Conservation (phyloP, 2,329 filamentous ascomycete species). For the Cladosporium phlei region DNA sequence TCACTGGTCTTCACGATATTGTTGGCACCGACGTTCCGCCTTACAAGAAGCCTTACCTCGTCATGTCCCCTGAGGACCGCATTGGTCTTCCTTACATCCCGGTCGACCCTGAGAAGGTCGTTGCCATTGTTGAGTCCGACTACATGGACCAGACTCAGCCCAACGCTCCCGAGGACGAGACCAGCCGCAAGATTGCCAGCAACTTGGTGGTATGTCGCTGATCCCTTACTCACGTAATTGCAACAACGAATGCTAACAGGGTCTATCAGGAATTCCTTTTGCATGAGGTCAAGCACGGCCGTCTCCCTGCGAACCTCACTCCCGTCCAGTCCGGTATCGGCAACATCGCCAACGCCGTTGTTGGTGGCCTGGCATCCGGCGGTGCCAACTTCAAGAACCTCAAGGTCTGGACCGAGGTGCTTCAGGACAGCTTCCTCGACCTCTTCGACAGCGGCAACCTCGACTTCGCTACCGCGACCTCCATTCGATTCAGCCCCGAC, state of each 20-base stretch:
- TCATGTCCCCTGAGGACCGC: constrained; percentile 80
- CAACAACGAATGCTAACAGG: too few relatives aligned
- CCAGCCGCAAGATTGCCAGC: constrained; percentile 65
- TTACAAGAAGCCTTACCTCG: constrained; percentile 74
- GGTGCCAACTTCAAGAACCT: constrained; percentile 78
- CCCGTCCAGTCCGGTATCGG: constrained; percentile 85
- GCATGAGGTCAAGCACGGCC: constrained; percentile 74
- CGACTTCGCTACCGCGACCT: constrained; percentile 85
- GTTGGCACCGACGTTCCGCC: constrained; percentile 83
- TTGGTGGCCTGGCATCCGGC: constrained; percentile 70
- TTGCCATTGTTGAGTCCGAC: constrained; percentile 79
- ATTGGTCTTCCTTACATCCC: constrained; percentile 80
- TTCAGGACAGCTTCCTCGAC: constrained; percentile 89
- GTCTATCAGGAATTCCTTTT: constrained; percentile 83
- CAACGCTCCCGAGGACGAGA: constrained; percentile 71
- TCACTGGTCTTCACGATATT: constrained; percentile 87
- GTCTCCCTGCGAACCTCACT: constrained; percentile 70
- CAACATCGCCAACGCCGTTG: constrained; percentile 88
- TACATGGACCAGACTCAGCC: constrained; percentile 72
- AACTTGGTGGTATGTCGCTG: too few relatives aligned
- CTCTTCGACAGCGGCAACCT: constrained; percentile 84
- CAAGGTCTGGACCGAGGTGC: constrained; percentile 88
- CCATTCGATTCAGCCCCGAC: constrained; percentile 83
- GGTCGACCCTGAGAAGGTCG: constrained; percentile 76
- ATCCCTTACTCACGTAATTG: too few relatives aligned